Percentiles rank a stretch among this genome's conserved stretches.
phyloP scores from a whole-genome alignment of 495 filamentous ascomycete genomes.

The Pyrenopolyporus hunteri region DNA sequence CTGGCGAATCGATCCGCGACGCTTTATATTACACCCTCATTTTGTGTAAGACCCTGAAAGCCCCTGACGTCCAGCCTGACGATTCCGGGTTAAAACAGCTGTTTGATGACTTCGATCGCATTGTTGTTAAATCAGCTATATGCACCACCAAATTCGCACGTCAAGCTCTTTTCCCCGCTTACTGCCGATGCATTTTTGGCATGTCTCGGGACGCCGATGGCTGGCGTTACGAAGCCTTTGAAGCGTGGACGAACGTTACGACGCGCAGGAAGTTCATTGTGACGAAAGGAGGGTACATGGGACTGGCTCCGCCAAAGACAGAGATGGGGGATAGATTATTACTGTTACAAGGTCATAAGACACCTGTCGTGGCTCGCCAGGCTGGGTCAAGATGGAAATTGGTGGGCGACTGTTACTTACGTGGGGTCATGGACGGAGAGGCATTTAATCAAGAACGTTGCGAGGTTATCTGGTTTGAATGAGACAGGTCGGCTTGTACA shows the following conservation, averaged over 20 bases:
- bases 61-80: neutral
- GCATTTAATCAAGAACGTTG: neutral
- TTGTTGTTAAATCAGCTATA: neutral
- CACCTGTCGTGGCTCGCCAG: conserved; percentile 7
- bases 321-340: conserved; percentile 3
- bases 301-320: neutral
- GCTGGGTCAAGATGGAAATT: neutral
- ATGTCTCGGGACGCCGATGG: neutral
- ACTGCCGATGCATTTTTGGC: neutral
- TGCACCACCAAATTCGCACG: neutral
- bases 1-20: neutral
- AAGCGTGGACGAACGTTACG: neutral
- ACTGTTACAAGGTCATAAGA: conserved; percentile 1
- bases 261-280: neutral
- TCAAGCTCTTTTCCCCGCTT: neutral
- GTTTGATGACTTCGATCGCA: neutral
- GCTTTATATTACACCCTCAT: neutral
- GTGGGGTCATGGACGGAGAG: conserved; percentile 20
- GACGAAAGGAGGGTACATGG: neutral
- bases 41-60: neutral
- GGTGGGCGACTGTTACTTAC: conserved; percentile 19
- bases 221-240: neutral
- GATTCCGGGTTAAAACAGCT: neutral
- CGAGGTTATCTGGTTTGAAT: neutral
- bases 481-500: conserved; percentile 1